Base-by-base conservation (phyloP, 352 stramenopile species). In the Pythium rishiriense region DNA sequence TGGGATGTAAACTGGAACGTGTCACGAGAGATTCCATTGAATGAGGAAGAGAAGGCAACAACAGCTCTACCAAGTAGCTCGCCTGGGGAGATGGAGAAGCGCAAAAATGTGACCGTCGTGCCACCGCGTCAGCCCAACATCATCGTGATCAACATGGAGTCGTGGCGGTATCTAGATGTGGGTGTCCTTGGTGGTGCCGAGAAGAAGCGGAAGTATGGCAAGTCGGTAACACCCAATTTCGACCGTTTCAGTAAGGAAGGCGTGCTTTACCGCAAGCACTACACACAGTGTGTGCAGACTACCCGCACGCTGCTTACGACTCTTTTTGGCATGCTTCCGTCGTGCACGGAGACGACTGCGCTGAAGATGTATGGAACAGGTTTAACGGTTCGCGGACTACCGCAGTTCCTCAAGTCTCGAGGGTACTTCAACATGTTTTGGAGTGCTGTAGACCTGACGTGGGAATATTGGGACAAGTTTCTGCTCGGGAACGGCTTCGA, bases 141-240 rank as follows among this genome's bases (percentile, higher is more conserved):
- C 22, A 86, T 91, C 49, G 68, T 91, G 28, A 71, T 91, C 60
- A 87, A 89, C 42, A 88, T 91, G 75, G 82, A 87, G 52, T 89
- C 79, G 11, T 91, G 78, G 78, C 74, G 80, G 3, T 73, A 80
- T 33, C 52, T 88, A n/a, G 80, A 91, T 51, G 76, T 87, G 7
- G 79, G 82, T 25, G 82, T 88, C n/a, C 66, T 91, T 0, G 82
- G 79, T 37, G 81, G 72, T 14, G 69, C 76, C 4, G 63, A 61
- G 17, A 82, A 85, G 50, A 86, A 85, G 41, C 22, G 28, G 4
- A 37, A 60, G 15, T 77, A 59, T 19, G 73, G 76, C 17, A 77
- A 85, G 56, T 81, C 70, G 11, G 79, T 74, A 26, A 91, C 81
- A 10, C 81, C 81, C 5, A 66, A 76, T 33, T 91, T 91, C 41